Conservation (phyloP, 23 red algal genomes). For the Cyanidium caldarium region DNA sequence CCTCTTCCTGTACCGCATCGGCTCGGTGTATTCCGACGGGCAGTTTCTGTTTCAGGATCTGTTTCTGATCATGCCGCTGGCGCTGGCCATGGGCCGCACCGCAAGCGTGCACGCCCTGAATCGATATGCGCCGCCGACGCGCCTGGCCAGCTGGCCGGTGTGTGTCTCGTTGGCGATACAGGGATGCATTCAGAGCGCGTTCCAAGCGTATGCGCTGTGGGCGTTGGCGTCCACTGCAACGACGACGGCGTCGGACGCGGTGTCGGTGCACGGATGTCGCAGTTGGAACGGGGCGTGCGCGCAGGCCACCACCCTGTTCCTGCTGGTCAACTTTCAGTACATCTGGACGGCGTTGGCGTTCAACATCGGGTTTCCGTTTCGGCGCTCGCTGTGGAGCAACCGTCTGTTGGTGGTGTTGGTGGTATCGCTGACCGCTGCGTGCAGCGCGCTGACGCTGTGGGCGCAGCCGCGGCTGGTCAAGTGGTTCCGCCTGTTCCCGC, state of each 20-base stretch:
- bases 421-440: no score
- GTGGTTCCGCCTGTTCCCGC: no score
- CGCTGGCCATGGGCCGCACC: slow-evolving; percentile 6
- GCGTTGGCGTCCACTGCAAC: not conserved
- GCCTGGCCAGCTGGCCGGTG: not conserved
- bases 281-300: not conserved
- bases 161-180: not conserved
- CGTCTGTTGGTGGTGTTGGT: no score
- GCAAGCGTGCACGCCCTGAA: not conserved
- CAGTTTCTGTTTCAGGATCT: slow-evolving; percentile 32
- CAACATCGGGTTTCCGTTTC: slow-evolving; percentile 20
- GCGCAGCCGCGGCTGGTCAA: no score
- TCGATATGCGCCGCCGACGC: not conserved
- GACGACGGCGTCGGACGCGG: not conserved
- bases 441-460: no score
- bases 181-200: not conserved
- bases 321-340: slow-evolving; percentile 20
- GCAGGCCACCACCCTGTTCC: slow-evolving; percentile 5
- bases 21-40: not conserved
- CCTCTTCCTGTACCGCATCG: not conserved
- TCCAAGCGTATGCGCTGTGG: not conserved
- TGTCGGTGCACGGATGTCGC: not conserved
- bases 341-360: slow-evolving; percentile 7
- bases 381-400: not conserved
- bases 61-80: slow-evolving; percentile 16